These are phyloP conservation scores for Cutaneotrichosporon cutaneum DNA, from an alignment of 1,284 basidiomycete genomes.

Conservation along the genomic window DNA sequence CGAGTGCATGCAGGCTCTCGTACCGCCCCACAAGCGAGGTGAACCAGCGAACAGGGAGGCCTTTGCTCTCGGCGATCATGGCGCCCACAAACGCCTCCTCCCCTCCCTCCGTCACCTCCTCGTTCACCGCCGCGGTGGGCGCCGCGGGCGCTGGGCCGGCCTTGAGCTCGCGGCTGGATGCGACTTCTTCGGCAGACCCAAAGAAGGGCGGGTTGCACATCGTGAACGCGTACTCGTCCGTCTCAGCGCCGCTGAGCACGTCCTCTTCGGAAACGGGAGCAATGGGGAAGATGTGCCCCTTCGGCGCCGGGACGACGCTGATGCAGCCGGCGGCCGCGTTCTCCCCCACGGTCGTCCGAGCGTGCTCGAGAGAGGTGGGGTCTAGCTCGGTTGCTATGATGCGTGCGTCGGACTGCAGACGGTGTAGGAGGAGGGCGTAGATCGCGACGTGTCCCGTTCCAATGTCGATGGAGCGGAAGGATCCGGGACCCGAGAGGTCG, in stretches of 20 bases:
- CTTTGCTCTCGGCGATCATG: conserved; percentile 71
- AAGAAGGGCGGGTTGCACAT: conserved; percentile 99
- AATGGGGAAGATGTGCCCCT: conserved; percentile 1
- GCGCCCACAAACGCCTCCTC: conserved; percentile 72
- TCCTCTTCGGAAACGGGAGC: neutral
- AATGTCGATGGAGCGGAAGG: conserved; percentile 55
- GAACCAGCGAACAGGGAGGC: conserved; percentile 63
- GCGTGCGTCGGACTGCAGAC: conserved; percentile 59
- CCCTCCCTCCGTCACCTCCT: conserved; percentile 84
- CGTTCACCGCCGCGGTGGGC: conserved; percentile 76
- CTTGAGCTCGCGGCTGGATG: conserved; percentile 63
- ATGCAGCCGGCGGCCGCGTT: conserved; percentile 56
- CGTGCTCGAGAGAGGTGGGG: conserved; percentile 59
- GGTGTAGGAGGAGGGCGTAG: conserved; percentile 76
- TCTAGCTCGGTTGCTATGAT: conserved; percentile 74
- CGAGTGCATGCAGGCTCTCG: conserved; percentile 66
- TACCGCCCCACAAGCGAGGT: conserved; percentile 88
- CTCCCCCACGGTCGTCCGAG: conserved; percentile 58
- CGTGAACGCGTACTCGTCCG: conserved; percentile 56
- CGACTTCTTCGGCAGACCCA: conserved; percentile 66
- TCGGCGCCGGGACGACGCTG: neutral
- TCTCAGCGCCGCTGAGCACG: neutral
- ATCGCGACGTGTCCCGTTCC: conserved; percentile 89
- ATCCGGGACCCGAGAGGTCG: conserved; percentile 51
- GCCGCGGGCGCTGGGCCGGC: conserved; percentile 64